phyloP scores from a whole-genome alignment of 2,329 filamentous ascomycete genomes.

The Zasmidium angulare region DNA sequence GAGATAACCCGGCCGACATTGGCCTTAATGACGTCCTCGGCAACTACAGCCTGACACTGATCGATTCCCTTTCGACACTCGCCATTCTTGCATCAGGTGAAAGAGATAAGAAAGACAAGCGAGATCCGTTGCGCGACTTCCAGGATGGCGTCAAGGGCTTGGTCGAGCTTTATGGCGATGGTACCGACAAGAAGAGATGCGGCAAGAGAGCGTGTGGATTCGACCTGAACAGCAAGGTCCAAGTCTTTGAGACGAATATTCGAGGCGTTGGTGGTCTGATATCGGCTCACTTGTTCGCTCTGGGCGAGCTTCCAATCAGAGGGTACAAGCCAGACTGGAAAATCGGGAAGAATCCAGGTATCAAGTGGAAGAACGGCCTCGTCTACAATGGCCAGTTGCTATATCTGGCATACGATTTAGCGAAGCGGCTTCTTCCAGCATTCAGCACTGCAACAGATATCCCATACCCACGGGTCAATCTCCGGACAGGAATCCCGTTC shows the following conservation, averaged over 20 bases:
- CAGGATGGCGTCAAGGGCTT: conserved; percentile 75
- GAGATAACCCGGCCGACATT: conserved; percentile 73
- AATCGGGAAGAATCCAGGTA: conserved; percentile 43
- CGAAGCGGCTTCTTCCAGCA: conserved; percentile 78
- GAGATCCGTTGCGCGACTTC: conserved; percentile 56
- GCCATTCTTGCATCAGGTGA: conserved; percentile 82
- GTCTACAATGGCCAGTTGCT: conserved; percentile 87
- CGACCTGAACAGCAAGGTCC: conserved; percentile 94
- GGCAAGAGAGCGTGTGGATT: conserved; percentile 78
- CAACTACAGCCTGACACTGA: conserved; percentile 93
- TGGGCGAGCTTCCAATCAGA: conserved; percentile 82
- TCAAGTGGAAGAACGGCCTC: conserved; percentile 55
- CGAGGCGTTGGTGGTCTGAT: conserved; percentile 85
- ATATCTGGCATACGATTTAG: conserved; percentile 84
- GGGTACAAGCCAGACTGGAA: conserved; percentile 63
- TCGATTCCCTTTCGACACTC: conserved; percentile 91
- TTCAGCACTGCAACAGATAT: conserved; percentile 90
- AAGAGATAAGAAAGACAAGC: conserved; percentile 50
- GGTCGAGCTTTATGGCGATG: conserved; percentile 84
- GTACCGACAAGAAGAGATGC: conserved; percentile 67
- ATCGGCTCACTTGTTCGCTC: conserved; percentile 89
- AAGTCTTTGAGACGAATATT: conserved; percentile 98
- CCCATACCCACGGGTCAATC: conserved; percentile 90
- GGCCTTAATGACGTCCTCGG: conserved; percentile 94
- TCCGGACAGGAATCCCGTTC: conserved; percentile 87